Base-by-base conservation (phyloP, 176 grass and related monocot species). In the Eremochloa ophiuroides region DNA sequence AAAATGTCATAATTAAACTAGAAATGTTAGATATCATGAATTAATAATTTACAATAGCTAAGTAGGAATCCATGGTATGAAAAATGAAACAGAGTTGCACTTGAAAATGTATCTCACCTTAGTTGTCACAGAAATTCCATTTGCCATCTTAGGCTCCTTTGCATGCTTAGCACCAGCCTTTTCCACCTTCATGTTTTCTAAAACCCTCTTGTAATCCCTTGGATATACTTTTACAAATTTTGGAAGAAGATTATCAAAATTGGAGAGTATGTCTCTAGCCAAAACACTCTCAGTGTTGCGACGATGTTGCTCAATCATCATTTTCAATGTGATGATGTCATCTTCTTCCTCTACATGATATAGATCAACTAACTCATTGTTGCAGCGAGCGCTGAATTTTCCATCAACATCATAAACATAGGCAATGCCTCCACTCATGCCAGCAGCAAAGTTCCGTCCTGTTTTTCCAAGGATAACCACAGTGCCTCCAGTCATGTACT, bases 401-500 rank as follows among this genome's bases (percentile, higher is more conserved):
- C 96, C 96, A 78, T 99, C 96, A 29, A 99, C 33, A 60, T 99
- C 93, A 74, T 95, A 87, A 85, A 99, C 89, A 90, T 93, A 99
- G 46, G 91, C 96, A 29, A 95, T 74, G 62, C 96, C 96, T 71
- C 96, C 96, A 71, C 96, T 99, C 96, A 99, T 99, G 12, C 96
- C 96, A 63, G 96, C 96, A 62, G 96, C 96, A 91, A 99, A 99
- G 58, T 99, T 99, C 44, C 96, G 90, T 56, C 96, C 96, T 62
- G 96, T 99, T 90, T 80, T 93, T 37, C 96, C 96, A 46, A 99
- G 89, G 51, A 99, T 90, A 55, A 93, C 96, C 69, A 91, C 93
- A 82, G 70, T 90, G 73, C 96, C 96, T 61, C 96, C 96, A 60
- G 96, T 99, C 96, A 99, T 99, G 76, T 99, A 99, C 89, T 99